Evolutionary conservation across 495 filamentous ascomycete species (phyloP).

Genomic region (Patellaria atrata): DNA sequence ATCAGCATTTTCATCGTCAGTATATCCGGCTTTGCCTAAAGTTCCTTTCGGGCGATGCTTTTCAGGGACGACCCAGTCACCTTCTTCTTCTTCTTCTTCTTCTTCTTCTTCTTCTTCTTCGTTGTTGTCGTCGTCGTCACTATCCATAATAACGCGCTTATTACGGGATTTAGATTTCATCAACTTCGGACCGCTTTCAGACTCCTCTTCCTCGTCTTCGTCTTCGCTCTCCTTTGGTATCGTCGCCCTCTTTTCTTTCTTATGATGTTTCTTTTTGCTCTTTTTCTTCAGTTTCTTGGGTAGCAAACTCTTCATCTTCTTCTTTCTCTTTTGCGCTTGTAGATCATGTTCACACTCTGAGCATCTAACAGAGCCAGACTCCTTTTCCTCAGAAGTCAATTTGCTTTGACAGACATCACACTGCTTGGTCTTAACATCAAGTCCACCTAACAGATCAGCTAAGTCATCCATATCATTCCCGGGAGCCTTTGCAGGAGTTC

Average conservation of each 20-base stretch:
- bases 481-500: conserved; percentile 19
- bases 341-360: conserved; percentile 59
- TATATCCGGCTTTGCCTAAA: conserved; percentile 65
- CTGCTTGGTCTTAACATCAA: conserved; percentile 66
- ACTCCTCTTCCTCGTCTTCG: conserved; percentile 43
- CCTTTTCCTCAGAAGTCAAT: conserved; percentile 43
- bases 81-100: conserved; percentile 56
- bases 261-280: conserved; percentile 28
- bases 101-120: conserved; percentile 60
- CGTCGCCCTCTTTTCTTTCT: too few relatives aligned
- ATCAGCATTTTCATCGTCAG: conserved; percentile 74
- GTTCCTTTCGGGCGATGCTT: conserved; percentile 38
- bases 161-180: conserved; percentile 6
- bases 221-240: conserved; percentile 35
- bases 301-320: conserved; percentile 26
- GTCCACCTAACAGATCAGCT: conserved; percentile 68
- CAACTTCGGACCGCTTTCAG: conserved; percentile 1
- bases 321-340: conserved; percentile 31
- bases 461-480: conserved; percentile 62
- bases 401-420: conserved; percentile 80
- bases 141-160: conserved; percentile 23
- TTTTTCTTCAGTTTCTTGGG: conserved; percentile 28
- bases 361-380: conserved; percentile 50
- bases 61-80: conserved; percentile 61
- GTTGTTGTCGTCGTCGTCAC: conserved; percentile 34